Evolutionary conservation across 352 stramenopile species (phyloP).

Genomic region (Pythium phragmitis): DNA sequence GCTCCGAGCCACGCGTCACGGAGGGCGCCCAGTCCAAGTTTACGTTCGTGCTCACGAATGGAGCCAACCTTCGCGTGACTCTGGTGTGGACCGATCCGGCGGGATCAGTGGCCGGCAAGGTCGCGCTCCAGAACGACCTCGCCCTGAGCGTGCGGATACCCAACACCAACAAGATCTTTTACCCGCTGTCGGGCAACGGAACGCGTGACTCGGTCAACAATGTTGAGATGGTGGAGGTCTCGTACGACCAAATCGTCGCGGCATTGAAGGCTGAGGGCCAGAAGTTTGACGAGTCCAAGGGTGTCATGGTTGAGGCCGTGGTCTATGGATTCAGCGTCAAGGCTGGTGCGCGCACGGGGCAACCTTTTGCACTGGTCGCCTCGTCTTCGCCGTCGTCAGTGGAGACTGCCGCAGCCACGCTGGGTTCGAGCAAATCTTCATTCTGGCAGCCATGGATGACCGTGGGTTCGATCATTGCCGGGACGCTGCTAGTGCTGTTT

Average conservation of each 20-base stretch:
- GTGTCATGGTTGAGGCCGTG: conserved; percentile 59
- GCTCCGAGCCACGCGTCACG: conserved; percentile 52
- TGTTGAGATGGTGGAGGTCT: conserved; percentile 76
- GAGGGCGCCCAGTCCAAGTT: conserved; percentile 50
- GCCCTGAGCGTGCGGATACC: conserved; percentile 59
- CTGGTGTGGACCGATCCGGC: conserved; percentile 74
- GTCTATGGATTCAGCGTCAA: conserved; percentile 70
- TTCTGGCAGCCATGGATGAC: conserved; percentile 85
- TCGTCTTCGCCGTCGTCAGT: conserved; percentile 59
- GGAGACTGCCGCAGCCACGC: conserved; percentile 25
- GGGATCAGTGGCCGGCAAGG: conserved; percentile 47
- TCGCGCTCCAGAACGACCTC: conserved; percentile 67
- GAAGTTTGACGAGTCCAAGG: conserved; percentile 31
- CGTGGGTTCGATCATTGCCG: conserved; percentile 52
- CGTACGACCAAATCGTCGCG: conserved; percentile 43
- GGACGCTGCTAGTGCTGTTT: conserved; percentile 50
- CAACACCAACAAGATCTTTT: conserved; percentile 52
- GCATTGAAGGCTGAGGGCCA: conserved; percentile 31
- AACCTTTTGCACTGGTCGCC: conserved; percentile 76
- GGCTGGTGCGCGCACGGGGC: conserved; percentile 42
- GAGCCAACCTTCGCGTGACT: conserved; percentile 61
- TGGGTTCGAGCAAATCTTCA: not conserved
- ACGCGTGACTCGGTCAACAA: conserved; percentile 71
- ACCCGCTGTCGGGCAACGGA: conserved; percentile 59
- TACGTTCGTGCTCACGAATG: conserved; percentile 52